Evolutionary conservation across 306 rosid species (phyloP), one percentile per base, ranked within the genome.

Genomic region (Sechiopsis laciniata): DNA sequence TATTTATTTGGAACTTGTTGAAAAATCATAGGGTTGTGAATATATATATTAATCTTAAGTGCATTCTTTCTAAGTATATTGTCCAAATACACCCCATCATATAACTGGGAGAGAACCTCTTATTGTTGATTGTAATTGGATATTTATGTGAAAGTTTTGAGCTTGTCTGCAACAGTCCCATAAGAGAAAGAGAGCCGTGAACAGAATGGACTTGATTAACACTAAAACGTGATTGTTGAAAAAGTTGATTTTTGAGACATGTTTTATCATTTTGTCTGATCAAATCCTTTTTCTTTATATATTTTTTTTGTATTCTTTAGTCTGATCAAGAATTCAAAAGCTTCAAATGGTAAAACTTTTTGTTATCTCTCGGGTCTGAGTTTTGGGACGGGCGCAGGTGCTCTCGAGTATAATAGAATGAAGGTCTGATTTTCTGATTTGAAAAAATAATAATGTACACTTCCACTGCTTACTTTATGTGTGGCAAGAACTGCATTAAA

Each of bases 401-500:
- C 29, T 26, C 29, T 26, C 29, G 29, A 2, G 2, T 26, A 26
- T 2, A 26, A 2, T 26, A 2, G 29, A 26, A 26, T 26, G 29
- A 26, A 26, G 29, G 2, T 26, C 29, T 2, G 2, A 26, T 1
- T 26, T 26, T 2, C 2, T 26, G 29, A 26, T 26, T 26, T 26
- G 2, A 26, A 26, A 26, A 26, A 26, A 26, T 1, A 26, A 26
- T 1, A 26, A 26, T n/a, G n/a, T 12, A 17, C 29, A 8, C 22
- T 40, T 48, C 3, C 53, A 48, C 53, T 10, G 53, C 53, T 48
- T 64, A 40, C 71, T 64, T 64, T 17, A 40, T 15, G 71, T 64
- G 71, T n/a, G 71, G 26, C 7, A 37, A 37, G 17, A 40, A 64
- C 8, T 64, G 71, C 71, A 64, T 40, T 64, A 64, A 64, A 64